Conservation (phyloP, 1,139 yeast genomes). For the Ashbya aceris region DNA sequence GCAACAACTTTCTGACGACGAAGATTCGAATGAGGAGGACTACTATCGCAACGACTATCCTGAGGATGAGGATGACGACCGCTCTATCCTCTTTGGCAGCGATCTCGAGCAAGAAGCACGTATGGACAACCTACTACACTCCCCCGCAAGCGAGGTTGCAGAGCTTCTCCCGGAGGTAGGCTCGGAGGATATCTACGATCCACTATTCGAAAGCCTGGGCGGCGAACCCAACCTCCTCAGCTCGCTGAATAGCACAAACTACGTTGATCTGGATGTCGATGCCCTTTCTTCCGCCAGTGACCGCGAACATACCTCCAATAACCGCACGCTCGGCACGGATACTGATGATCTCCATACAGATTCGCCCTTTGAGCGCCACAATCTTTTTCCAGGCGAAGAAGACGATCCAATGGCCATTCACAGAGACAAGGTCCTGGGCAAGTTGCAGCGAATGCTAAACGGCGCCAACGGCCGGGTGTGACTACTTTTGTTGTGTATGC, state of each 20-base stretch:
- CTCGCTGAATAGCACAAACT: conserved; percentile 17
- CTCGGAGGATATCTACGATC: conserved; percentile 25
- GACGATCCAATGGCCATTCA: conserved; percentile 55
- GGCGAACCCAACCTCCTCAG: conserved; percentile 25
- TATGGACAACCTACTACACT: neutral
- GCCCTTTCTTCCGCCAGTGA: conserved; percentile 28
- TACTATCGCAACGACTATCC: conserved; percentile 92
- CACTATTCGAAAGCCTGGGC: conserved; percentile 29
- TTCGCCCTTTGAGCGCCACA: conserved; percentile 34
- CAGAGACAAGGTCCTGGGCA: conserved; percentile 53
- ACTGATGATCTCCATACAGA: conserved; percentile 28
- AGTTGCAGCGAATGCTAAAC: conserved; percentile 42
- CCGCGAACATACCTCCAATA: conserved; percentile 14
- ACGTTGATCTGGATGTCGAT: conserved; percentile 21
- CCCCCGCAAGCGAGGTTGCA: neutral
- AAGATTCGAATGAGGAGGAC: conserved; percentile 83
- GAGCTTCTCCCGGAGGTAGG: conserved; percentile 12
- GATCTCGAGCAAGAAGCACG: conserved; percentile 16
- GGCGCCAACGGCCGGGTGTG: neutral
- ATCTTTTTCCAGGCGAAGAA: conserved; percentile 44
- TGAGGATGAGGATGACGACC: conserved; percentile 69
- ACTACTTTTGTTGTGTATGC: neutral
- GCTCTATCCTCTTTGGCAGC: conserved; percentile 31
- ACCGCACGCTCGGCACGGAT: conserved; percentile 9
- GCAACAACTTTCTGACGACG: conserved; percentile 43